Base-by-base conservation (phyloP, 768 basidiomycete species). In the Obba rivulosa region DNA sequence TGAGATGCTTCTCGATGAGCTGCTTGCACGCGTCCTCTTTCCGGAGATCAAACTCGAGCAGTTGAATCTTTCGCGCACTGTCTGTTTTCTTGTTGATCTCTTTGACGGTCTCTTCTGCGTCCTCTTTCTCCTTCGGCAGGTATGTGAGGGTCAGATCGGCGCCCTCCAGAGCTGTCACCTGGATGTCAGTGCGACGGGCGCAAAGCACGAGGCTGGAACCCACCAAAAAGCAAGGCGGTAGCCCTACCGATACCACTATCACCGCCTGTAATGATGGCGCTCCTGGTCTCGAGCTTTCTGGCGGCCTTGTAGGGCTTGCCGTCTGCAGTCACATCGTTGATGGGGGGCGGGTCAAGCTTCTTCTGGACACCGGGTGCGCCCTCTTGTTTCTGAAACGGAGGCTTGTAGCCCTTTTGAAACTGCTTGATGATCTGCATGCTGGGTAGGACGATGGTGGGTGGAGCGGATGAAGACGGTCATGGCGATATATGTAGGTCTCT, bases 221-320 rank as follows among this genome's bases (percentile, higher is more conserved):
- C 37, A 65, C 67, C 66, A 39, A 66, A 68, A 13, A 74, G 66
- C 47, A 74, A 62, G 2, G 75, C 75, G 10, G 67, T 63, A 20
- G 69, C 62, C 17, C 74, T 56, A 10, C 76, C 75, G 41, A 76
- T 78, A 17, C 76, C 75, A 16, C 71, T 73, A 56, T 78, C 77
- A 20, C 68, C 74, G 28, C 77, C 77, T 1, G 76, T 78, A 45
- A 79, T 66, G 56, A 80, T 59, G 1, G 71, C 69, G 46, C 67
- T 72, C 61, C 73, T 73, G 11, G 72, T 76, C 43, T 70, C 60
- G 31, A 79, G 64, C 64, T 77, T 76, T 38, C 68, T 71, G 0
- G 70, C 64, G 14, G 69, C 53, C 59, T 71, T 71, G 64, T 77
- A 75, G 10, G 65, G 69, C 34, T 63, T 66, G 2, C 74, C 75